phyloP scores from a whole-genome alignment of 306 rosid genomes.

The Sechiopsis laciniata region DNA sequence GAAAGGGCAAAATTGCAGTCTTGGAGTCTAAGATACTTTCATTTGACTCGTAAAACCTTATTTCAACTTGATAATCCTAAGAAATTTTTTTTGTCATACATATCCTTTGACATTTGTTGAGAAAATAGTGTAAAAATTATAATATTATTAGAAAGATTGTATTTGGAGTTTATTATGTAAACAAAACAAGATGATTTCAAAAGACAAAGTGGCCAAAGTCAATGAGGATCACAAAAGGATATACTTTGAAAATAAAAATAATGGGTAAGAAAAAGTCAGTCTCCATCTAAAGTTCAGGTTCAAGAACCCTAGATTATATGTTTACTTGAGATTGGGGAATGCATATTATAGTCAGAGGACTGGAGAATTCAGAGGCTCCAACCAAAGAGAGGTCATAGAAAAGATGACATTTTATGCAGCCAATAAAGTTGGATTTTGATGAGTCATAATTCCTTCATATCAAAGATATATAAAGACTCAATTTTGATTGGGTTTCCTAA shows the following conservation, averaged over 20 bases:
- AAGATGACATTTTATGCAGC: not conserved
- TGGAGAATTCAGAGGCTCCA: not conserved
- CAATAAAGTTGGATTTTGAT: conserved; percentile 2
- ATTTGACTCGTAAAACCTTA: no score
- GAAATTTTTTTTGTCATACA: no score
- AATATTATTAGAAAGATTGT: no score
- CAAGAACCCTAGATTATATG: not conserved
- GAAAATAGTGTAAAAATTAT: no score
- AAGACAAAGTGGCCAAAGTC: not conserved
- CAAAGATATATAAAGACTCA: not conserved
- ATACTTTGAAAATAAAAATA: no score
- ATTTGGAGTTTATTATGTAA: no score
- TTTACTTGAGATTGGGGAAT: conserved; percentile 3
- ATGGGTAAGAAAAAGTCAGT: not conserved
- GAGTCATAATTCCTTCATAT: conserved; percentile 7
- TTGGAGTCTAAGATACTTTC: no score
- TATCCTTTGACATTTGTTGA: no score
- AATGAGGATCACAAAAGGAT: not conserved
- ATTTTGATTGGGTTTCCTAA: conserved; percentile 2
- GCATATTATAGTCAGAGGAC: not conserved
- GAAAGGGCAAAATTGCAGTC: not conserved
- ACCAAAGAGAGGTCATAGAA: not conserved
- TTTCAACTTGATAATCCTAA: not conserved
- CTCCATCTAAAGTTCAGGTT: not conserved
- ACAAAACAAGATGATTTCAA: no score